These are phyloP conservation scores for Plasmodium gonderi DNA, from an alignment of 169 alveolate species.

Conservation along the genomic window DNA sequence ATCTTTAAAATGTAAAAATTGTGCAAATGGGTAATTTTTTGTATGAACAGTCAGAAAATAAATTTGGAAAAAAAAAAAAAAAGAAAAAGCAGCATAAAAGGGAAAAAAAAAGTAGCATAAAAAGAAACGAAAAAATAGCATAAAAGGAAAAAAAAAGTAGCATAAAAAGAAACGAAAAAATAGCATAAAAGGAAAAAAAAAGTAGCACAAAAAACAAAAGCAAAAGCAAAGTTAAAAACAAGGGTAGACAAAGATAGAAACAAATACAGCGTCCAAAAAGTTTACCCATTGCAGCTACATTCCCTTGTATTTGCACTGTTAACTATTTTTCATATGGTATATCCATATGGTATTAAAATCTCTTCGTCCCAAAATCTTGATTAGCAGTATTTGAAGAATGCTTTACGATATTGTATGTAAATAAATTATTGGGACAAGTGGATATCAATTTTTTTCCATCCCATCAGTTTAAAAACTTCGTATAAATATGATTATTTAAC, in stretches of 20 bases:
- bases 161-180: not conserved
- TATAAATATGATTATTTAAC: not conserved
- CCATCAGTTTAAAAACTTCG: conserved; percentile 10
- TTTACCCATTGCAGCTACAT: conserved; percentile 12
- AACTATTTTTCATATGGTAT: not conserved
- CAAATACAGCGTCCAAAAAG: not conserved
- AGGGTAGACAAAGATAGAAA: not conserved
- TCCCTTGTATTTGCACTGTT: conserved; percentile 6
- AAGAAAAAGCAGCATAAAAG: too few relatives aligned
- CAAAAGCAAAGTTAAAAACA: not conserved
- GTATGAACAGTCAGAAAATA: too few relatives aligned
- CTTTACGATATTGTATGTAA: conserved; percentile 6
- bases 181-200: not conserved
- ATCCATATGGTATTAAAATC: too few relatives aligned
- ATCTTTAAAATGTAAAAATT: too few relatives aligned
- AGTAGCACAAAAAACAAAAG: not conserved
- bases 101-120: too few relatives aligned
- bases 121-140: too few relatives aligned
- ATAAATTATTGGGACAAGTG: not conserved
- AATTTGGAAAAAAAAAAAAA: too few relatives aligned
- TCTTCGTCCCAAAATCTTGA: not conserved
- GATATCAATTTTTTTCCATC: conserved; percentile 7
- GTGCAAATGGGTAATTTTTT: too few relatives aligned
- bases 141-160: not conserved
- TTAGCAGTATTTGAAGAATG: conserved; percentile 8